A percentile compares a stretch with the other conserved stretches of the same genome.
Evolutionary conservation across 192 early-diverging fungal genomes (phyloP).

Genomic region (Entomortierella lignicola): DNA sequence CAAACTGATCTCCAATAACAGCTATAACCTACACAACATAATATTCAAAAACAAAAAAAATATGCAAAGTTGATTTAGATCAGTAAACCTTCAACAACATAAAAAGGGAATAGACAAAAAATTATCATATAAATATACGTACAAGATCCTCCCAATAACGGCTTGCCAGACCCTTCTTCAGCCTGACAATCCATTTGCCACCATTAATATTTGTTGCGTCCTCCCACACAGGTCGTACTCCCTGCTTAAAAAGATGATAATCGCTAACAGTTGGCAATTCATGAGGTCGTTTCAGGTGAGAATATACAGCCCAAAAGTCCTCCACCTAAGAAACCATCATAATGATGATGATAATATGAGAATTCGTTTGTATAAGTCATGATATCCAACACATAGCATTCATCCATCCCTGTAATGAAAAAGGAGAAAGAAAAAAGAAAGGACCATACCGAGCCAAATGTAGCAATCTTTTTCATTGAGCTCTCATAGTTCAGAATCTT

Average conservation of each 20-base stretch:
- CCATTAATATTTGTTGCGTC: constrained; percentile 86
- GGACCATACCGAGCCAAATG: constrained; percentile 82
- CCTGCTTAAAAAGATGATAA: constrained; percentile 93
- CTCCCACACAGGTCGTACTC: constrained; percentile 96
- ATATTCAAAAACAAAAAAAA: too few relatives aligned
- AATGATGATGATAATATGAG: too few relatives aligned
- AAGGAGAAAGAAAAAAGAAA: background rate
- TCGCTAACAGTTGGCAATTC: constrained; percentile 89
- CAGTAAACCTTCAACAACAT: background rate
- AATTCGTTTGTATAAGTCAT: too few relatives aligned
- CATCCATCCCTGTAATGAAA: too few relatives aligned
- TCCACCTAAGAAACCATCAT: too few relatives aligned
- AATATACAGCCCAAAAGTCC: constrained; percentile 84
- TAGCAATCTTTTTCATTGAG: constrained; percentile 86
- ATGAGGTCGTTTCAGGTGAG: constrained; percentile 83
- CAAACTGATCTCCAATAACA: constrained; percentile 92
- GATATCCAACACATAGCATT: too few relatives aligned
- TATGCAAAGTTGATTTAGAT: too few relatives aligned
- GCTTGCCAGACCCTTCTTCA: constrained; percentile 92
- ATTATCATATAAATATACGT: too few relatives aligned
- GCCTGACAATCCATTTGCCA: constrained; percentile 95
- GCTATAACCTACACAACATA: constrained; percentile 73
- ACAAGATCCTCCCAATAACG: constrained; percentile 93
- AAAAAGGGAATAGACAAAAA: too few relatives aligned
- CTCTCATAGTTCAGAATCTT: constrained; percentile 91